Evolutionary conservation across 169 alveolate genomes (phyloP).

Genomic region (Fabrea salina): DNA sequence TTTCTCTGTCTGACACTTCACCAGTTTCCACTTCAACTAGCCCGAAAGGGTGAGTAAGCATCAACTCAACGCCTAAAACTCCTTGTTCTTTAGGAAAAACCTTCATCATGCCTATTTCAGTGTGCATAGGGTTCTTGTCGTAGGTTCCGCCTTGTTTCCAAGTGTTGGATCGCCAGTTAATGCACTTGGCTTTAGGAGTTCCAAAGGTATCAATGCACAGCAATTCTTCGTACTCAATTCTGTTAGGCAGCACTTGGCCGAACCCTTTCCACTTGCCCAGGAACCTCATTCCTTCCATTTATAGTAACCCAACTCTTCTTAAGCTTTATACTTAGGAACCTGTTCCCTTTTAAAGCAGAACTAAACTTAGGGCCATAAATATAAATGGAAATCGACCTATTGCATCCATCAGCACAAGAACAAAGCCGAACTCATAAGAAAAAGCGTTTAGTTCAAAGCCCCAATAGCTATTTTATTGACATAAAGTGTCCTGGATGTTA

Average conservation of each 20-base stretch:
- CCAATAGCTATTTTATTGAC: constrained; percentile 98
- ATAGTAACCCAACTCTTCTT: too few species aligned
- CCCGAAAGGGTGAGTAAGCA: constrained; percentile 4
- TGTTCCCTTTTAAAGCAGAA: too few species aligned
- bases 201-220: neutral
- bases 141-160: neutral
- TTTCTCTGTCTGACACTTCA: neutral
- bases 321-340: too few species aligned
- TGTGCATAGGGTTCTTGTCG: neutral
- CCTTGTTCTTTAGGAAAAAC: neutral
- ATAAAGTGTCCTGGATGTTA: constrained; percentile 96
- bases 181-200: neutral
- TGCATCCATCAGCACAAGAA: constrained; percentile 92
- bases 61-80: neutral
- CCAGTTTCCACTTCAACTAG: neutral
- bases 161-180: neutral
- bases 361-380: neutral
- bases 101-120: constrained; percentile 14
- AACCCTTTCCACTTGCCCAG: neutral
- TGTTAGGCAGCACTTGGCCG: neutral
- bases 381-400: constrained; percentile 93
- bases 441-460: constrained; percentile 96
- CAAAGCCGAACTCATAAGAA: constrained; percentile 95
- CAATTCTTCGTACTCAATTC: neutral
- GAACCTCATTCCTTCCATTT: too few species aligned